Base-by-base conservation (phyloP, 2,329 filamentous ascomycete species). In the Fusarium neocosmosporiellum region DNA sequence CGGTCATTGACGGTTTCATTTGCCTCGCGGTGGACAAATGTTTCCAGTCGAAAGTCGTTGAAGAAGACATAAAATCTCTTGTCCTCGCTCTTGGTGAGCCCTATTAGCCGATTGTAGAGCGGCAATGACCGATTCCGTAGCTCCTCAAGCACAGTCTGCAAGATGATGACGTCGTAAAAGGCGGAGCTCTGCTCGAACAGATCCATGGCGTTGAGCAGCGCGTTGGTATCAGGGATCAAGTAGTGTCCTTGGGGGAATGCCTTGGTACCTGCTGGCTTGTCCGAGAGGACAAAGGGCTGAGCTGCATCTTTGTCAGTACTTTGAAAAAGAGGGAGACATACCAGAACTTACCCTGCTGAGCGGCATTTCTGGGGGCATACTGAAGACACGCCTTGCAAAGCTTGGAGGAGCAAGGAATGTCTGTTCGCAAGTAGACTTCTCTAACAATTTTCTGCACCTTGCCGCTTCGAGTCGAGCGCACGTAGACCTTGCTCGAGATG, bases 21-120 rank as follows among this genome's bases (percentile, higher is more conserved):
- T 7, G 88, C 82, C 22, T 91, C 88, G 70, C 96, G 89, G 31
- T 88, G 84, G 55, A 98, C 90, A 79, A 98, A 93, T 0, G 96
- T 99, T 82, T 99, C 97, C 41, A 95, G 86, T 59, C 96, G 90
- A 80, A 99, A 99, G 78, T 99, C 96, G 81, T 99, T 99, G 89
- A 98, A 98, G 82, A 99, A 99, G 60, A 99, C 94, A 79, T 98
- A 98, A 81, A 98, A 98, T 63, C 96, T 91, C 86, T 99, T 99
- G 74, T 97, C 95, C 77, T 98, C 95, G 79, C 96, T 98, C 83
- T 96, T 97, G 41, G 95, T 97, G 72, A 99, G 86, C 24, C 93
- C 91, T 74, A 98, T 90, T 58, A 99, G 86, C 41, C 96, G 93
- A 82, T 98, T 98, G 85, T 98, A 99, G 39, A 99, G 89, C 46